Conservation (phyloP, 2,329 filamentous ascomycete species). For the Xylariales sp. region DNA sequence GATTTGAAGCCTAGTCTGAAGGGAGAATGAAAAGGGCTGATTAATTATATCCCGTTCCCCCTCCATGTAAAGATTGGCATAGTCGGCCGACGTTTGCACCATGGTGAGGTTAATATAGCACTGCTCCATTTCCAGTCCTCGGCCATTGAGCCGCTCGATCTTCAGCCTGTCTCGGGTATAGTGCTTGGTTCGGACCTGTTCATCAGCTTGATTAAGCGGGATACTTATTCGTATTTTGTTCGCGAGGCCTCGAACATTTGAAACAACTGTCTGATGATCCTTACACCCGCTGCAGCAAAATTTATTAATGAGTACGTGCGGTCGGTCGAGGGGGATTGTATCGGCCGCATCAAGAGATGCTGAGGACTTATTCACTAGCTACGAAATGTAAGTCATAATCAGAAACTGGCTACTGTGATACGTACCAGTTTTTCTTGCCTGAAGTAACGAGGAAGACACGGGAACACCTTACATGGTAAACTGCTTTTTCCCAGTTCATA, state of each 20-base stretch:
- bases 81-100: not conserved
- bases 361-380: too few relatives aligned
- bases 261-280: too few relatives aligned
- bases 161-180: constrained; percentile 10
- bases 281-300: not conserved
- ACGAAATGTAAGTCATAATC: too few relatives aligned
- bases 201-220: constrained; percentile 2
- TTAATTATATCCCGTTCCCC: not conserved
- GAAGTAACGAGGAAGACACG: too few relatives aligned
- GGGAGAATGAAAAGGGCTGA: not conserved
- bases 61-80: not conserved
- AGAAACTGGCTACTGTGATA: too few relatives aligned
- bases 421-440: too few relatives aligned
- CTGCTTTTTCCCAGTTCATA: too few relatives aligned
- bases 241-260: too few relatives aligned
- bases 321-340: too few relatives aligned
- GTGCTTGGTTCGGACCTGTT: not conserved
- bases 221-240: not conserved
- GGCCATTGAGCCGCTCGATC: constrained; percentile 23
- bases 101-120: constrained; percentile 30
- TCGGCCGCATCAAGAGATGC: too few relatives aligned
- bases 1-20: not conserved
- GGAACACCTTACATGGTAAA: too few relatives aligned
- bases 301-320: constrained; percentile 1
- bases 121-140: constrained; percentile 6